Conservation (phyloP, 495 filamentous ascomycete species). For the Neurospora africana region DNA sequence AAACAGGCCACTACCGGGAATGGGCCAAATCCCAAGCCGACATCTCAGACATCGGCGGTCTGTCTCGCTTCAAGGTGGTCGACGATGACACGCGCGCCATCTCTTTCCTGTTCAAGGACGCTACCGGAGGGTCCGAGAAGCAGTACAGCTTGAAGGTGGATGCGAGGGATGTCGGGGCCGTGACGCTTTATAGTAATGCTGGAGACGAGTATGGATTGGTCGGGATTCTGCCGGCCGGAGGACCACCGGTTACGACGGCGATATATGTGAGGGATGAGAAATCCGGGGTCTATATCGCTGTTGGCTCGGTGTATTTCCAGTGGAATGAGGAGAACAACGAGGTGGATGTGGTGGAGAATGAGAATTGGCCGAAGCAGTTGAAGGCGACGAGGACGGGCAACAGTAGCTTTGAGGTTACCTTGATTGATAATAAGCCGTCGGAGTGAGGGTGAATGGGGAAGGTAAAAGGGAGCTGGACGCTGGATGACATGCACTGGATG, state of each 20-base stretch:
- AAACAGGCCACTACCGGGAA: not conserved
- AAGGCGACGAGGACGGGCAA: not conserved
- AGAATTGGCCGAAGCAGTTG: constrained; percentile 4
- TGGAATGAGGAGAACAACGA: not conserved
- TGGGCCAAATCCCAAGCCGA: not conserved
- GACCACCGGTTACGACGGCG: constrained; percentile 3
- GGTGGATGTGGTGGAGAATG: constrained; percentile 4
- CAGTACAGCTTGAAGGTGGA: constrained; percentile 3
- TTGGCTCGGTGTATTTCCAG: constrained; percentile 2
- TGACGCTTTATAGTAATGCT: not conserved
- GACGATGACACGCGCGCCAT: constrained; percentile 1
- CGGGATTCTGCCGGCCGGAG: not conserved
- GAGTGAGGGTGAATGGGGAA: not conserved
- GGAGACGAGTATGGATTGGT: not conserved
- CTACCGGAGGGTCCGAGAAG: not conserved
- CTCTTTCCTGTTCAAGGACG: constrained; percentile 1
- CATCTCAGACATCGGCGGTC: not conserved
- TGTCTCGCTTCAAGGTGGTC: constrained; percentile 1
- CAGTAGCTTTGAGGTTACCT: constrained; percentile 1
- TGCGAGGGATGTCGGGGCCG: not conserved
- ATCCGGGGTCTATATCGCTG: not conserved
- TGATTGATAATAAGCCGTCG: constrained; percentile 5
- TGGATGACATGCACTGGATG: not conserved
- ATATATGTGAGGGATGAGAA: constrained; percentile 1
- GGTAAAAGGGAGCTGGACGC: not conserved